Evolutionary conservation across 164 flowering plant genomes (phyloP), one percentile per base, ranked within the genome.

Genomic region (Berberis thunbergii): DNA sequence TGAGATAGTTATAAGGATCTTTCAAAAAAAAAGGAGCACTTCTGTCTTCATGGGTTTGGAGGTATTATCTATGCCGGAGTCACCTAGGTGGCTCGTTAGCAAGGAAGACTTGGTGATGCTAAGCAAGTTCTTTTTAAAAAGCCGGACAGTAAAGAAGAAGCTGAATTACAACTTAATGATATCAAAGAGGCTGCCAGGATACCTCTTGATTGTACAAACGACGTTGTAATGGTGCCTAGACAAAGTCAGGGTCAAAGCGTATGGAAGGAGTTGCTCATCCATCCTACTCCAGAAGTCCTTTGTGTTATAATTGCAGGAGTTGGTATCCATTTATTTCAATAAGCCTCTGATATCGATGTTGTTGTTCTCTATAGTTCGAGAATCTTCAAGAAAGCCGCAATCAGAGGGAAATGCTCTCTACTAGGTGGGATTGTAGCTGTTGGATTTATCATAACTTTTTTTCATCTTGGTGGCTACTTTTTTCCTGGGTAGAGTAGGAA

Each of bases 31-130:
- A 26, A 26, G 26, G 26, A 26, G 26, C 26, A 26, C 93, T 1
- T 72, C 89, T 0, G 74, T 83, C 1, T 43, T 84, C 4, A 50
- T 89, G 1, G 86, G 71, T 6, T 1, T 79, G 5, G 79, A 68
- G 0, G 85, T 83, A 4, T 64, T 87, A 1, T 59, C 57, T 43
- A 87, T 85, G 91, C 93, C 96, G 4, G 96, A 89, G 79, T 87
- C 93, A 1, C 96, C 96, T 0, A 82, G 91, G 42, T 85, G 91
- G 93, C 86, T 89, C 2, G 81, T 85, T 46, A 69, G 84, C 86
- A 85, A 41, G 90, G 91, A 2, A 76, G 89, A 41, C 80, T 89
- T 13, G 89, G 80, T 0, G 91, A 79, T 1, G 96, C 96, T 1
- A 73, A 40, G 59, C 40, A 6, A 41, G 89, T 89, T 0, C 87